phyloP scores from a whole-genome alignment of 306 rosid genomes.

The Cicer cuneatum region DNA sequence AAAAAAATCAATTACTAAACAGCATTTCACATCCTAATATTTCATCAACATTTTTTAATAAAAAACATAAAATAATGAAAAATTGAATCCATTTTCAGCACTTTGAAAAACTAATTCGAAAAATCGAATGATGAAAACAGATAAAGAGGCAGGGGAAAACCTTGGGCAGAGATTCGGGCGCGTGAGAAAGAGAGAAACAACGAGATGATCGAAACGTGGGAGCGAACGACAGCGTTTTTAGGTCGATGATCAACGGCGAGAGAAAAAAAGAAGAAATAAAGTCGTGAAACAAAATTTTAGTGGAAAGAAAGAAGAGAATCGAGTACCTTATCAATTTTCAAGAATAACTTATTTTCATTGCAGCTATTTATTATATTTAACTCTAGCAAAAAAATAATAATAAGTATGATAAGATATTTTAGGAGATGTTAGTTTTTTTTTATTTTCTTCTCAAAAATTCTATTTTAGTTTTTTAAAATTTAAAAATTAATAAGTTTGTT shows the following conservation, averaged over 20 bases:
- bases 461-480: no score
- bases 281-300: background rate
- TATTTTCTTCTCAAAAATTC: no score
- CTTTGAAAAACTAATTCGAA: constrained; percentile 9
- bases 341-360: background rate
- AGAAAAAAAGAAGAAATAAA: constrained; percentile 2
- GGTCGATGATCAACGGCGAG: constrained; percentile 1
- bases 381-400: no score
- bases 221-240: constrained; percentile 20
- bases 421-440: no score
- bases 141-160: constrained; percentile 2
- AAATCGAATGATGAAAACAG: constrained; percentile 14
- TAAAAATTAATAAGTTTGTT: no score
- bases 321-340: background rate
- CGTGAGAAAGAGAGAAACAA: background rate
- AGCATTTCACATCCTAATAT: background rate
- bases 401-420: no score
- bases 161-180: constrained; percentile 34
- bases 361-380: no score
- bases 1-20: constrained; percentile 23
- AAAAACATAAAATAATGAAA: background rate
- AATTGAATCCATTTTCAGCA: background rate
- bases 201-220: background rate
- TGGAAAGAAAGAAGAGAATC: background rate
- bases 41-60: background rate